These are phyloP conservation scores for Lathyrus sativus DNA, from an alignment of 306 rosid species.

Conservation along the genomic window DNA sequence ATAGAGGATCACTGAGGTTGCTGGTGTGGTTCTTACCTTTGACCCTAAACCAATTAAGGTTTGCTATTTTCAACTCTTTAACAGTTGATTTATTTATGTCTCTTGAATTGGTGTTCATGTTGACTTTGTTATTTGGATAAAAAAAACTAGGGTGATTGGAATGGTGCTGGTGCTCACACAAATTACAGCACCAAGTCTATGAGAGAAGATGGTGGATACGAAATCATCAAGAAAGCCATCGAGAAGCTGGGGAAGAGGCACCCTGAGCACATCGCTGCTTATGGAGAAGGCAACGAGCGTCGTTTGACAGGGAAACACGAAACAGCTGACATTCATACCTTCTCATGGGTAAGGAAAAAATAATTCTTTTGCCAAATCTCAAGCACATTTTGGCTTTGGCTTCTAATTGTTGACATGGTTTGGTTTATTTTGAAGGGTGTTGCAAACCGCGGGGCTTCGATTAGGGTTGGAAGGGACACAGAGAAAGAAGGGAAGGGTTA, in stretches of 20 bases:
- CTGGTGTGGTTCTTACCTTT: constrained; percentile 75
- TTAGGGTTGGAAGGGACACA: constrained; percentile 97
- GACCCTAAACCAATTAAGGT: constrained; percentile 98
- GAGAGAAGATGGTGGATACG: constrained; percentile 81
- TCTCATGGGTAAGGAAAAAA: constrained; percentile 71
- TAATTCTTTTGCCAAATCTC: not conserved
- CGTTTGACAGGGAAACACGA: constrained; percentile 90
- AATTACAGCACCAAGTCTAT: constrained; percentile 90
- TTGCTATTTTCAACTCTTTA: not conserved
- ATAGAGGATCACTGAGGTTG: constrained; percentile 91
- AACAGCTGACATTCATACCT: constrained; percentile 81
- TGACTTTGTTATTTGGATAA: not conserved
- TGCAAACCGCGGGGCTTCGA: constrained; percentile 94
- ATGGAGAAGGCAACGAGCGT: constrained; percentile 96
- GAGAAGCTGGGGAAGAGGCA: constrained; percentile 74
- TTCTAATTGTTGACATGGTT: not conserved
- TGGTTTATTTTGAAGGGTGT: constrained; percentile 63
- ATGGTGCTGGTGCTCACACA: constrained; percentile 98
- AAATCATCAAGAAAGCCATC: constrained; percentile 77
- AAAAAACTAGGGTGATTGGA: constrained; percentile 82
- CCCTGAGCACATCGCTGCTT: constrained; percentile 84
- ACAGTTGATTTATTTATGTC: not conserved
- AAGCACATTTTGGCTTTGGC: not conserved
- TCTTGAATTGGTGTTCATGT: not conserved
- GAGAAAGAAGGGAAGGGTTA: constrained; percentile 91